Evolutionary conservation across 768 basidiomycete species (phyloP).

Genomic region (Chiua virens): DNA sequence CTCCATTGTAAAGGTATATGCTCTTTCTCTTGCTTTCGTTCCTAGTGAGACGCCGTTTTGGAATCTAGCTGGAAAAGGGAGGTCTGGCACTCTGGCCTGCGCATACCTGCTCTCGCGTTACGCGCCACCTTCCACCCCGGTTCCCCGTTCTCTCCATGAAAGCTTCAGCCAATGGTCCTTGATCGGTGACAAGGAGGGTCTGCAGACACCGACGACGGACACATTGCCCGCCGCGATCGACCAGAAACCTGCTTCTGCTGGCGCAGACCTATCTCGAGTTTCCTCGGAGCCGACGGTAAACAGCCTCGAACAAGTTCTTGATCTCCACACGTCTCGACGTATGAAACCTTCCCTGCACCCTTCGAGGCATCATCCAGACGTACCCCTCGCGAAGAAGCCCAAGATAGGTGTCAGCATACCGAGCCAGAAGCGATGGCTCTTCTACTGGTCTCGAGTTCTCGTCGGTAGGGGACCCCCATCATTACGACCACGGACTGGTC

Average conservation of each 20-base stretch:
- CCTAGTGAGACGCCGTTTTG: slow-evolving; percentile 3
- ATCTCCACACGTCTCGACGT: slow-evolving; percentile 66
- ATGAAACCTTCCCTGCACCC: slow-evolving; percentile 47
- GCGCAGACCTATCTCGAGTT: slow-evolving; percentile 8
- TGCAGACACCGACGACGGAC: slow-evolving; percentile 8
- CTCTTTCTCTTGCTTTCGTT: neutral
- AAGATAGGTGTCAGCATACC: slow-evolving; percentile 77
- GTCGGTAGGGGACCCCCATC: slow-evolving; percentile 52
- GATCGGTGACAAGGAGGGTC: slow-evolving; percentile 20
- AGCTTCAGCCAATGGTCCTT: slow-evolving; percentile 19
- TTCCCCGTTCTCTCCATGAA: slow-evolving; percentile 11
- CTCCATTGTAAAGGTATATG: slow-evolving; percentile 81
- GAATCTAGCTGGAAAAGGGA: slow-evolving; percentile 69
- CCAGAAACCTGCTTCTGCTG: neutral
- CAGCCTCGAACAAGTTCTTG: slow-evolving; percentile 56
- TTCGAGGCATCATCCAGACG: slow-evolving; percentile 11
- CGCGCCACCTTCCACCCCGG: slow-evolving; percentile 44
- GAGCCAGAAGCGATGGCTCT: slow-evolving; percentile 75
- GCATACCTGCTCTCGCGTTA: slow-evolving; percentile 69
- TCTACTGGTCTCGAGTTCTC: slow-evolving; percentile 74
- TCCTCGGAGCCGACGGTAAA: slow-evolving; percentile 26
- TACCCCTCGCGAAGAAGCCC: slow-evolving; percentile 27
- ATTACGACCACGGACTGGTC: slow-evolving; percentile 39
- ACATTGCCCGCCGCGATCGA: neutral
- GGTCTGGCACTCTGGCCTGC: slow-evolving; percentile 85